phyloP scores from a whole-genome alignment of 257 asterid species.

The Nicotiana noctiflora region DNA sequence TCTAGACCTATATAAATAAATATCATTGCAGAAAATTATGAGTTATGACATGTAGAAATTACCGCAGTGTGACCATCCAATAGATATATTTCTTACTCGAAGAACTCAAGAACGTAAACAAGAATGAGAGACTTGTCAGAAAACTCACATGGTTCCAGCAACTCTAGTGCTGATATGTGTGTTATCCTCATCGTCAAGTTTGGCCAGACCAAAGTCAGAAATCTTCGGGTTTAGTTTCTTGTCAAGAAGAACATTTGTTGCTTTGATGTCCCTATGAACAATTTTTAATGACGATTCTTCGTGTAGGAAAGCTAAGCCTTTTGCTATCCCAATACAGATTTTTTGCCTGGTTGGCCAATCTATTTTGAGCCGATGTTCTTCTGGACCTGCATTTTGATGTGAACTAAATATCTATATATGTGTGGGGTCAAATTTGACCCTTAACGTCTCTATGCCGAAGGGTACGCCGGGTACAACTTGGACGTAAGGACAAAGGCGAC shows the following conservation, averaged over 20 bases:
- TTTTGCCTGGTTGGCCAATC: conserved; percentile 16
- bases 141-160: conserved; percentile 14
- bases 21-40: background rate
- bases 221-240: conserved; percentile 14
- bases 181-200: conserved; percentile 12
- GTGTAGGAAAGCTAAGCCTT: conserved; percentile 15
- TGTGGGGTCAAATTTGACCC: too few species aligned
- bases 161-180: conserved; percentile 17
- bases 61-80: background rate
- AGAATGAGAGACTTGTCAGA: background rate
- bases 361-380: background rate
- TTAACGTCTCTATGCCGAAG: too few species aligned
- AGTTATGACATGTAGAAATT: background rate
- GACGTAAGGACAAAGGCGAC: too few species aligned
- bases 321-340: conserved; percentile 18
- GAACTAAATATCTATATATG: too few species aligned
- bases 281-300: conserved; percentile 9
- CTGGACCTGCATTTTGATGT: conserved; percentile 3
- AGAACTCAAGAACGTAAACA: background rate
- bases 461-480: too few species aligned
- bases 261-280: conserved; percentile 20
- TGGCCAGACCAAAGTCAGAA: conserved; percentile 19
- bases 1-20: background rate
- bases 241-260: conserved; percentile 16
- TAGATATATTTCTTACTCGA: background rate